Conservation (phyloP, 202 grass and related monocot genomes). For the Sporobolus alterniflorus region DNA sequence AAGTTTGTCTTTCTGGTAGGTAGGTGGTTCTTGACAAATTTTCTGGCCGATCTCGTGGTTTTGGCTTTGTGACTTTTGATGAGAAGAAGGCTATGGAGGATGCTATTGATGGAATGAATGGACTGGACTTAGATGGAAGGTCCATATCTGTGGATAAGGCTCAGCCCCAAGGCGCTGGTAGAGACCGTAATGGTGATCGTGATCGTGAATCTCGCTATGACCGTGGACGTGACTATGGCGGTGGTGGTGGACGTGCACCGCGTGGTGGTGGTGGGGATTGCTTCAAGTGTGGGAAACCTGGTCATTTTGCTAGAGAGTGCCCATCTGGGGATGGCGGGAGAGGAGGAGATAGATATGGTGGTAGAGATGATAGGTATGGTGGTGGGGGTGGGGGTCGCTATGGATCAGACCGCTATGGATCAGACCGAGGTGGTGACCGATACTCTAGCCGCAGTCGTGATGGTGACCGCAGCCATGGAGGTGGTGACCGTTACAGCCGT, state of each 20-base stretch:
- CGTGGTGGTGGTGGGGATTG: slow-evolving; percentile 77
- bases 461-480: slow-evolving; percentile 58
- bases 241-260: slow-evolving; percentile 44
- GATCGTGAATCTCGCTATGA: slow-evolving; percentile 70
- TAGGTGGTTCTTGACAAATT: slow-evolving; percentile 90
- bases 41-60: slow-evolving; percentile 94
- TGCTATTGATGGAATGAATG: slow-evolving; percentile 98
- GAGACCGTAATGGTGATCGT: slow-evolving; percentile 79
- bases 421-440: slow-evolving; percentile 82
- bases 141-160: slow-evolving; percentile 88
- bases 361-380: slow-evolving; percentile 82
- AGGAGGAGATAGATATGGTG: slow-evolving; percentile 92
- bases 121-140: slow-evolving; percentile 90
- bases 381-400: slow-evolving; percentile 46
- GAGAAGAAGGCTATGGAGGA: slow-evolving; percentile 96
- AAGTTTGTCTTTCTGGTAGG: slow-evolving; percentile 14
- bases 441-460: slow-evolving; percentile 68
- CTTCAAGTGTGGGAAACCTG: slow-evolving; percentile 97
- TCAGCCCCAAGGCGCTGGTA: slow-evolving; percentile 82
- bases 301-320: slow-evolving; percentile 98
- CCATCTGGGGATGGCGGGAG: slow-evolving; percentile 82
- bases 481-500: slow-evolving; percentile 74
- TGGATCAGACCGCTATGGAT: slow-evolving; percentile 88
- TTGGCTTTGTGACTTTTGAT: slow-evolving; percentile 96
- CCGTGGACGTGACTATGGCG: slow-evolving; percentile 58